These are phyloP conservation scores for Salix purpurea DNA, from an alignment of 345 rosid genomes.

Conservation along the genomic window DNA sequence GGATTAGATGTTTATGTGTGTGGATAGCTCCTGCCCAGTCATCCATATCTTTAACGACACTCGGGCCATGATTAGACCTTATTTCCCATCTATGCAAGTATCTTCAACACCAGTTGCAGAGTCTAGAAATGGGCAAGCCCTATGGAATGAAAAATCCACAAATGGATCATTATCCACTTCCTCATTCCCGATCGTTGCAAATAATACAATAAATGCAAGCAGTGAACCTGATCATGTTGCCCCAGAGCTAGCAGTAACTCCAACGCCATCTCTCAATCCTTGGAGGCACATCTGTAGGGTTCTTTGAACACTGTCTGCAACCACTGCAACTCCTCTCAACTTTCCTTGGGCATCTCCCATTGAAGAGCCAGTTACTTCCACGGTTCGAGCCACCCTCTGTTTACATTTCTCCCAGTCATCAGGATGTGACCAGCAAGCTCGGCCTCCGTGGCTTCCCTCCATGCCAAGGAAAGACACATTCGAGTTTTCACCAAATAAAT, in stretches of 20 bases:
- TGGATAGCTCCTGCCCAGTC: not conserved
- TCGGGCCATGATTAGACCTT: not conserved
- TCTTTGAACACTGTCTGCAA: slow-evolving; percentile 81
- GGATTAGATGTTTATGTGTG: not conserved
- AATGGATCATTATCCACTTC: not conserved
- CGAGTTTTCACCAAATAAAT: slow-evolving; percentile 65
- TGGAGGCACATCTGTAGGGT: slow-evolving; percentile 62
- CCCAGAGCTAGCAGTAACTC: slow-evolving; percentile 32
- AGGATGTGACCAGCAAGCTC: slow-evolving; percentile 73
- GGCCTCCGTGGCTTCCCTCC: slow-evolving; percentile 99
- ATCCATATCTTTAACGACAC: not conserved
- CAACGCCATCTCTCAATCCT: slow-evolving; percentile 59
- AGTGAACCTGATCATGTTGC: slow-evolving; percentile 11
- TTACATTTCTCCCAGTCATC: slow-evolving; percentile 97
- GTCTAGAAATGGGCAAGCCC: not conserved
- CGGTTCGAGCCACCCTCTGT: slow-evolving; percentile 63
- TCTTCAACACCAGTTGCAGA: not conserved
- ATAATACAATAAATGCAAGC: not conserved
- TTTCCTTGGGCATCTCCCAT: slow-evolving; percentile 69
- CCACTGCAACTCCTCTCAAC: slow-evolving; percentile 64
- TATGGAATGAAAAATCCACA: not conserved
- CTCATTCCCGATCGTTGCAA: not conserved
- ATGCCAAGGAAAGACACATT: slow-evolving; percentile 63
- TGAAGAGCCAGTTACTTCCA: slow-evolving; percentile 49
- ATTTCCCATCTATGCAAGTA: not conserved